phyloP scores from a whole-genome alignment of 2,329 filamentous ascomycete species.

The Ceratocystis cubensis region DNA sequence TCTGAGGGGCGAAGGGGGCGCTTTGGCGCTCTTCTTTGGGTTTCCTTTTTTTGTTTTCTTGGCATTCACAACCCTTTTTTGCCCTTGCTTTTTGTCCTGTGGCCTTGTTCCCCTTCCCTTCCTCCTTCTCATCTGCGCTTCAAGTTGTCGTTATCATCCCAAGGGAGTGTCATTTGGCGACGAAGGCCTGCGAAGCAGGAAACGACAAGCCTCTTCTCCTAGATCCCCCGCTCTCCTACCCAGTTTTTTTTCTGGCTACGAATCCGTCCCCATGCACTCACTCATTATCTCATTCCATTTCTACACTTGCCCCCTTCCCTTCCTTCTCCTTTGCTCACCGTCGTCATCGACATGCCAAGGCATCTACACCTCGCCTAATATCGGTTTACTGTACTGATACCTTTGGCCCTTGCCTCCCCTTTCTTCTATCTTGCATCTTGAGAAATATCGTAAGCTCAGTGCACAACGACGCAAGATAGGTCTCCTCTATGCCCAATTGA shows the following conservation, averaged over 20 bases:
- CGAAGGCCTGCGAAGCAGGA: neutral
- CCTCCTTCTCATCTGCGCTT: slow-evolving; percentile 7
- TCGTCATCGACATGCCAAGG: slow-evolving; percentile 1
- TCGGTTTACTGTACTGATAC: neutral
- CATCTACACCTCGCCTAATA: neutral
- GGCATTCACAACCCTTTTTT: neutral
- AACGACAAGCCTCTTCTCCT: neutral
- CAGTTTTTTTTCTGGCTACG: neutral
- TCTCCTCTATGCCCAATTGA: neutral
- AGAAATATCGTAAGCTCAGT: neutral
- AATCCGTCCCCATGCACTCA: neutral
- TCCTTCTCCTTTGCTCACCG: neutral
- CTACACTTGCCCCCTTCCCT: neutral
- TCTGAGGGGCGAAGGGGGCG: neutral
- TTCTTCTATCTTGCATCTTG: neutral
- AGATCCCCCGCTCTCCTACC: neutral
- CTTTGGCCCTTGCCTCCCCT: neutral
- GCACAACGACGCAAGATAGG: neutral
- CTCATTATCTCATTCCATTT: neutral
- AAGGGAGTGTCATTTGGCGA: slow-evolving; percentile 12
- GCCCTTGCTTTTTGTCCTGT: neutral
- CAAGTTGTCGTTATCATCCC: slow-evolving; percentile 14
- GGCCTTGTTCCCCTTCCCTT: neutral
- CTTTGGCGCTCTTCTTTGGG: neutral
- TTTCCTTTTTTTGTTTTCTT: slow-evolving; percentile 9